These are phyloP conservation scores for Phytopythium ostracodes DNA, from an alignment of 352 stramenopile genomes.

Conservation along the genomic window DNA sequence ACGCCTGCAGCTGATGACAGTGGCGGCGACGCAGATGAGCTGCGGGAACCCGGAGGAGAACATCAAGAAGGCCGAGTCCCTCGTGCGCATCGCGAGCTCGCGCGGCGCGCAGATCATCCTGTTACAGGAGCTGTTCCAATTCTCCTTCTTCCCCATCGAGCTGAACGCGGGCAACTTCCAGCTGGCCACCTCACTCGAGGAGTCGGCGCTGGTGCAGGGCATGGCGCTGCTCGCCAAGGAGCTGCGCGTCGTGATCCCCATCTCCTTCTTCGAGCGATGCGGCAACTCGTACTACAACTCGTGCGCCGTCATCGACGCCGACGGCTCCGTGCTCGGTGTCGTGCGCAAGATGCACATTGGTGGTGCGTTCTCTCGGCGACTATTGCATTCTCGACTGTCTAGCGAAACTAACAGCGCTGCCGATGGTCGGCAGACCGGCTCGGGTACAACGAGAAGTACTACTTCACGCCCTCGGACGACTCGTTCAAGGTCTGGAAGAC, in stretches of 20 bases:
- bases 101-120: constrained; percentile 88
- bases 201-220: constrained; percentile 79
- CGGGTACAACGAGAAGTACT: constrained; percentile 92
- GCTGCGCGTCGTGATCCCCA: constrained; percentile 87
- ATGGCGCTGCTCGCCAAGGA: constrained; percentile 90
- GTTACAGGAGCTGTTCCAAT: constrained; percentile 90
- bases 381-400: background rate
- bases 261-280: constrained; percentile 91
- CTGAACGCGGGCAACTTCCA: constrained; percentile 87
- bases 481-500: constrained; percentile 89
- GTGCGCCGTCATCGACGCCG: constrained; percentile 88
- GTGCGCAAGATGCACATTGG: constrained; percentile 91
- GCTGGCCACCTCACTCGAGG: constrained; percentile 78
- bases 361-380: constrained; percentile 20
- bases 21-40: constrained; percentile 87
- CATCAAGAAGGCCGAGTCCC: constrained; percentile 87
- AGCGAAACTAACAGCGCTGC: background rate
- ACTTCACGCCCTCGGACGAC: constrained; percentile 90
- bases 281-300: constrained; percentile 93
- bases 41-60: constrained; percentile 86
- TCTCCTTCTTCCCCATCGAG: constrained; percentile 91
- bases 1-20: constrained; percentile 59
- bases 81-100: constrained; percentile 86
- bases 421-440: constrained; percentile 57
- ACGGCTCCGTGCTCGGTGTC: constrained; percentile 78